phyloP scores from a whole-genome alignment of 176 grass and related monocot species.

The Leersia perrieri region DNA sequence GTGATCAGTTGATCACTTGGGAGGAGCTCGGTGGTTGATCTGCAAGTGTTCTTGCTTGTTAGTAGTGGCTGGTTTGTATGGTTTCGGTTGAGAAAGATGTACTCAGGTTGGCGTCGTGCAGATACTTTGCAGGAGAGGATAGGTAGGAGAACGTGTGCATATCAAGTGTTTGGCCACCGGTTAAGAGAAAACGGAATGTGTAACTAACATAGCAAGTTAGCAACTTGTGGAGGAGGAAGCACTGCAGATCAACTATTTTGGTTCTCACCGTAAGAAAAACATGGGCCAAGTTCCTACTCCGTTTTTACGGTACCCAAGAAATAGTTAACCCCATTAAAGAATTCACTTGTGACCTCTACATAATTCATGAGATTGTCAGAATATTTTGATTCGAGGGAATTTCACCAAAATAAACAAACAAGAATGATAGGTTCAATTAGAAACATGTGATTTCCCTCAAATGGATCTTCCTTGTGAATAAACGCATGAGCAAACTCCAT shows the following conservation, averaged over 20 bases:
- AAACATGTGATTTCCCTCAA: slow-evolving; percentile 1
- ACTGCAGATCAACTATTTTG: too few species aligned
- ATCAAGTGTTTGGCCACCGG: slow-evolving; percentile 19
- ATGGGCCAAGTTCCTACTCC: too few species aligned
- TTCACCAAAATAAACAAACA: not conserved
- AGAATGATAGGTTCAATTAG: not conserved
- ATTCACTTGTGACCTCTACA: not conserved
- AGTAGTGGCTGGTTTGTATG: not conserved
- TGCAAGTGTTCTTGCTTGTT: not conserved
- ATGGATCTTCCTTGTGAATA: not conserved
- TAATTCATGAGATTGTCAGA: not conserved
- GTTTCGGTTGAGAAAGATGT: slow-evolving; percentile 6
- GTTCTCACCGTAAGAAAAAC: too few species aligned
- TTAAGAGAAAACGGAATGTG: not conserved
- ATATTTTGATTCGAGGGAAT: not conserved
- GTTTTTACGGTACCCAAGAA: too few species aligned
- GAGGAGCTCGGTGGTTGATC: not conserved
- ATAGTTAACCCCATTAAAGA: too few species aligned
- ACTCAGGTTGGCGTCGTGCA: not conserved
- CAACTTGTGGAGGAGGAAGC: too few species aligned
- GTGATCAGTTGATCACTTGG: too few species aligned
- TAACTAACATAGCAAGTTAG: not conserved
- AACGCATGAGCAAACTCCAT: not conserved
- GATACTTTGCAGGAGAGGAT: too few species aligned
- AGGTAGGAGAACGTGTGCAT: not conserved